Base-by-base conservation (phyloP, 176 grass and related monocot genomes). In the Paspalum notatum region DNA sequence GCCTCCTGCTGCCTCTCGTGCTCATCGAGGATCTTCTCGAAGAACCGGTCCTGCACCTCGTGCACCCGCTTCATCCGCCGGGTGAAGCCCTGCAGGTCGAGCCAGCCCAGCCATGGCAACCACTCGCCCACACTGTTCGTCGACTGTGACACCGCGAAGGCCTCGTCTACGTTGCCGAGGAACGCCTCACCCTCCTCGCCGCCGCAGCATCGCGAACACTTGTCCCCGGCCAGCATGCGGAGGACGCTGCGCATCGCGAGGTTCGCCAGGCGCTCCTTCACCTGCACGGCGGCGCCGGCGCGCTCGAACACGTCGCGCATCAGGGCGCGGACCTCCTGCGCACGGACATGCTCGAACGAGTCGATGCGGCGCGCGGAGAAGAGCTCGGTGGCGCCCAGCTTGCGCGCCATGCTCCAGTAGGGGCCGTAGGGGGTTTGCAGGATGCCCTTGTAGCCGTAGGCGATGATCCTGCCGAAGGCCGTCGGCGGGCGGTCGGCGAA, bases 321-420 rank as follows among this genome's bases (percentile, higher is more conserved):
- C 63, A 89, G 76, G 3, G 32, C 82, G 71, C 68, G 62, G 20
- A 88, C 18, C 75, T 91, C 89, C 59, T 88, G 50, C 9, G 43
- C 42, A 9, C 89, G 68, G 17, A 85, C 85, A 76, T 62, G 56
- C 78, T 89, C 87, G 66, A 83, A 89, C 4, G 87, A 87, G 27
- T 80, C 87, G n/a, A 92, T 74, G 46, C 75, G 57, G 5, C 71
- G 64, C 8, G 66, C 58, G 15, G 87, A 90, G 72, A 93, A 85
- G 77, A 90, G 91, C 77, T 90, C 87, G n/a, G 72, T 75, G 41
- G 76, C 24, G 69, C 85, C 90, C 24, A 93, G 72, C 70, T 85
- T 90, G 62, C 81, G 81, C 3, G 77, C 81, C 74, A 87, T 85
- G 25, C 88, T 72, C 91, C 85, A 83, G 77, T 90, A 87, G 1